Percentiles rank a stretch among this genome's conserved stretches.
phyloP scores from a whole-genome alignment of 306 rosid species.

The Prosopis cineraria region DNA sequence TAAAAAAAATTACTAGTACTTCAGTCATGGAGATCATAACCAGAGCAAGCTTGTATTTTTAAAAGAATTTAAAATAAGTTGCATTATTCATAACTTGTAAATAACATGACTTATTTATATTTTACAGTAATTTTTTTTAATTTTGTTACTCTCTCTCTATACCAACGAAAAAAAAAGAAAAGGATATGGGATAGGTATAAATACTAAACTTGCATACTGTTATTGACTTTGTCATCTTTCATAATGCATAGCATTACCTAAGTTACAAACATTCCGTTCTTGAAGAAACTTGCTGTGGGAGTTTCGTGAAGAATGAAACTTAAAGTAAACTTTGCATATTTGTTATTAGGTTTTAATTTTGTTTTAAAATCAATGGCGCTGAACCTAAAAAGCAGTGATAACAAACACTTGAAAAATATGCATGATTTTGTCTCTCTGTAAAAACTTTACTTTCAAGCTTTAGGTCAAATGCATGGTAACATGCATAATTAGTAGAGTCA shows the following conservation, averaged over 20 bases:
- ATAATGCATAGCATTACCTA: not conserved
- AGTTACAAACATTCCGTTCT: not conserved
- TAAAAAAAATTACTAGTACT: not conserved
- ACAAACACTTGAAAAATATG: not conserved
- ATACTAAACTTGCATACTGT: not conserved
- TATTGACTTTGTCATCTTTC: not conserved
- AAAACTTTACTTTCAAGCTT: conserved; percentile 25
- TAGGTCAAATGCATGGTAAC: conserved; percentile 21
- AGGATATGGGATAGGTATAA: not conserved
- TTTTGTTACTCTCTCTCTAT: too few relatives aligned
- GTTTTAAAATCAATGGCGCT: not conserved
- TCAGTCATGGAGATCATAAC: too few relatives aligned
- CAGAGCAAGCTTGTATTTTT: too few relatives aligned
- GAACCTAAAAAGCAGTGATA: not conserved
- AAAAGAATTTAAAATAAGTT: not conserved
- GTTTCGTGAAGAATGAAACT: not conserved
- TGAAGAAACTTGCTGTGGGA: conserved; percentile 7
- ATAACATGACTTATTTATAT: too few relatives aligned
- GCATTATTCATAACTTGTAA: not conserved
- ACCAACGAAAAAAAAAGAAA: too few relatives aligned
- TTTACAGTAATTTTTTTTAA: not conserved
- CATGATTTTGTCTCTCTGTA: not conserved
- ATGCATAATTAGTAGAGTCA: conserved; percentile 9
- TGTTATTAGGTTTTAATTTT: not conserved
- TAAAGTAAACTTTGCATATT: not conserved